Conservation (phyloP, 805 yeast genomes). For the Yarrowia sp. region DNA sequence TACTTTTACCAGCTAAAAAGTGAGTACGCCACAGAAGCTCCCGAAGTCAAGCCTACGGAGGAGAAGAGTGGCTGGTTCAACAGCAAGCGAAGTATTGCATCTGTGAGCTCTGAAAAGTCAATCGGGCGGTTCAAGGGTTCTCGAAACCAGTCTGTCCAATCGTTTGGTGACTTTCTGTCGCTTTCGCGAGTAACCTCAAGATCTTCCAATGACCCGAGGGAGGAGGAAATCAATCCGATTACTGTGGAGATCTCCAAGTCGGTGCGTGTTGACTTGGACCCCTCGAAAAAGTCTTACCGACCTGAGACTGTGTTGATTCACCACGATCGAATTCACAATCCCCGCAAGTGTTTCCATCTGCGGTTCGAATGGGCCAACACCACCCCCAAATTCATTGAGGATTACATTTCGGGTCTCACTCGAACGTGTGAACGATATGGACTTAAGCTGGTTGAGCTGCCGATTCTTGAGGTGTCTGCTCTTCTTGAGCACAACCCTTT, state of each 20-base stretch:
- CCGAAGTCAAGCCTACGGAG: neutral
- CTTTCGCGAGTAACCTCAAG: neutral
- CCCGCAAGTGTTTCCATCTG: constrained; percentile 90
- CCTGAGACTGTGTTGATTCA: constrained; percentile 79
- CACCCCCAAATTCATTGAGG: constrained; percentile 81
- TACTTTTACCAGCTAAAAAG: constrained; percentile 74
- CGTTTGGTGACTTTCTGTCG: constrained; percentile 8
- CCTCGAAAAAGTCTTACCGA: constrained; percentile 62
- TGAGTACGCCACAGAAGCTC: constrained; percentile 44
- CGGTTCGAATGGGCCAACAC: constrained; percentile 90
- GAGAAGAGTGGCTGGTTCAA: constrained; percentile 19
- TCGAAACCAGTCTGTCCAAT: constrained; percentile 8
- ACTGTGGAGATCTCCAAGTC: constrained; percentile 52
- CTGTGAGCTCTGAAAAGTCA: neutral
- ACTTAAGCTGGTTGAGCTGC: constrained; percentile 75
- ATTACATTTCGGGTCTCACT: constrained; percentile 70
- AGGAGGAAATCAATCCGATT: constrained; percentile 14
- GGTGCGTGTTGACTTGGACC: constrained; percentile 71
- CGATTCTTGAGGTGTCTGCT: constrained; percentile 81
- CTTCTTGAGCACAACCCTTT: constrained; percentile 79
- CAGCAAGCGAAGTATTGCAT: constrained; percentile 7
- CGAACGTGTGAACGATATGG: constrained; percentile 85
- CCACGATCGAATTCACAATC: constrained; percentile 88
- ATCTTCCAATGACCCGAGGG: neutral
- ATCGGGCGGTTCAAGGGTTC: neutral